phyloP scores from a whole-genome alignment of 73 alveolate species.

The Breviolum minutum region DNA sequence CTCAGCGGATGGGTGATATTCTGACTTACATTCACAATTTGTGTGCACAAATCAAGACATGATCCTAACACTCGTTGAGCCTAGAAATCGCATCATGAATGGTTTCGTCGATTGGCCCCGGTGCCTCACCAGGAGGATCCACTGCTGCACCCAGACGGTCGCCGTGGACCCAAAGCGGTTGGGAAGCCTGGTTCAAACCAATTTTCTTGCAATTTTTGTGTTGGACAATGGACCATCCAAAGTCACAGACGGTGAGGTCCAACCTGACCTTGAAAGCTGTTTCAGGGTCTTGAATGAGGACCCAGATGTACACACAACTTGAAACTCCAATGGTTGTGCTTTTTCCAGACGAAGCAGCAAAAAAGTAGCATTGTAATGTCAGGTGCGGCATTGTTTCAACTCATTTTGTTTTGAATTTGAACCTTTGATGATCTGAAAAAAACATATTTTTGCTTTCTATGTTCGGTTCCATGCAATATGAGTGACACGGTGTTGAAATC shows the following conservation, averaged over 20 bases:
- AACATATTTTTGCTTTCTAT: too few species aligned
- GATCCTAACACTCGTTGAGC: too few species aligned
- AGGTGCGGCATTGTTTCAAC: too few species aligned
- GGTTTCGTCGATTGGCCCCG: not conserved
- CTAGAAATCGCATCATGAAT: too few species aligned
- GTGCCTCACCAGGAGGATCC: conserved; percentile 21
- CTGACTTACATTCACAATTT: not conserved
- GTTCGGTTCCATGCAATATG: too few species aligned
- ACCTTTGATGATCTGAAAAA: too few species aligned
- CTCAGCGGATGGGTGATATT: not conserved
- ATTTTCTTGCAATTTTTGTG: too few species aligned
- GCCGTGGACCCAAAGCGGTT: conserved; percentile 80
- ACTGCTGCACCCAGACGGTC: conserved; percentile 68
- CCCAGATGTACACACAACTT: not conserved
- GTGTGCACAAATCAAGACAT: too few species aligned
- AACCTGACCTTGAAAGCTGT: conserved; percentile 67
- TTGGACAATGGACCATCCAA: not conserved
- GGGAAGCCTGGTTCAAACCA: not conserved
- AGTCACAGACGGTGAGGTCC: conserved; percentile 1
- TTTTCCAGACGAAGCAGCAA: too few species aligned
- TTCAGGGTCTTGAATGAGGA: conserved; percentile 76
- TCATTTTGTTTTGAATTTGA: too few species aligned
- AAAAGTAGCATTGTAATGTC: too few species aligned
- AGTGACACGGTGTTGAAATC: not conserved
- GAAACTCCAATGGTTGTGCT: not conserved